phyloP scores from a whole-genome alignment of 192 early-diverging fungal genomes.

The Spizellomyces punctatus region DNA sequence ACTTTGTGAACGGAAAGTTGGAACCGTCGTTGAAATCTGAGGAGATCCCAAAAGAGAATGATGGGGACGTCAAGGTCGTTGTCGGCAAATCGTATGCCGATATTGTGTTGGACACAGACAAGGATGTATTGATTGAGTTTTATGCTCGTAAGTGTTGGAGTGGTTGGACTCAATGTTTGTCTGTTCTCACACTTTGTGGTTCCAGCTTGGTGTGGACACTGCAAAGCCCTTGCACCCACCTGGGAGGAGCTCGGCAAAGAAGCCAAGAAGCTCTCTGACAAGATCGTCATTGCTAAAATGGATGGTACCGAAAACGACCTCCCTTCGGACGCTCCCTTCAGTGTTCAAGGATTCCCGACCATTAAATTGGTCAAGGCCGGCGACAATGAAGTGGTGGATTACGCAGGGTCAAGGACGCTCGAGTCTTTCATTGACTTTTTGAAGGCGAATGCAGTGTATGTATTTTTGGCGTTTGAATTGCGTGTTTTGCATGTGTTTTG shows the following conservation, averaged over 20 bases:
- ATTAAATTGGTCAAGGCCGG: slow-evolving; percentile 88
- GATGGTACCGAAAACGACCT: slow-evolving; percentile 95
- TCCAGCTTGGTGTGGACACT: slow-evolving; percentile 53
- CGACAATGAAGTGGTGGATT: slow-evolving; percentile 78
- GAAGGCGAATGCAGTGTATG: slow-evolving; percentile 57
- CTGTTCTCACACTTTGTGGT: slow-evolving; percentile 25
- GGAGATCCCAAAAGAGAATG: slow-evolving; percentile 80
- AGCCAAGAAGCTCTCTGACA: slow-evolving; percentile 34
- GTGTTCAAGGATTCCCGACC: slow-evolving; percentile 92
- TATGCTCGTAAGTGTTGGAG: slow-evolving; percentile 60
- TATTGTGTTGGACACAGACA: slow-evolving; percentile 80
- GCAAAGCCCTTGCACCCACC: slow-evolving; percentile 67
- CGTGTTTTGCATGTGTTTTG: too few relatives aligned
- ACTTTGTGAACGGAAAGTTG: slow-evolving; percentile 68
- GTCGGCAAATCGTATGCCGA: slow-evolving; percentile 82
- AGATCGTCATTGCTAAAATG: slow-evolving; percentile 89
- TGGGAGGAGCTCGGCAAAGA: slow-evolving; percentile 81
- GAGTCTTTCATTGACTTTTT: slow-evolving; percentile 81
- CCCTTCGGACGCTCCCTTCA: slow-evolving; percentile 67
- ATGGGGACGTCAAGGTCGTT: slow-evolving; percentile 87
- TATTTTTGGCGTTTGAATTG: too few relatives aligned
- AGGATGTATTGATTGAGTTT: slow-evolving; percentile 94
- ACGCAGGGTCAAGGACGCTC: slow-evolving; percentile 77
- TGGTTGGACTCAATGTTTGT: background rate
- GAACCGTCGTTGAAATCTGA: slow-evolving; percentile 81